phyloP scores from a whole-genome alignment of 2,329 filamentous ascomycete species.

The Ustulina deusta region DNA sequence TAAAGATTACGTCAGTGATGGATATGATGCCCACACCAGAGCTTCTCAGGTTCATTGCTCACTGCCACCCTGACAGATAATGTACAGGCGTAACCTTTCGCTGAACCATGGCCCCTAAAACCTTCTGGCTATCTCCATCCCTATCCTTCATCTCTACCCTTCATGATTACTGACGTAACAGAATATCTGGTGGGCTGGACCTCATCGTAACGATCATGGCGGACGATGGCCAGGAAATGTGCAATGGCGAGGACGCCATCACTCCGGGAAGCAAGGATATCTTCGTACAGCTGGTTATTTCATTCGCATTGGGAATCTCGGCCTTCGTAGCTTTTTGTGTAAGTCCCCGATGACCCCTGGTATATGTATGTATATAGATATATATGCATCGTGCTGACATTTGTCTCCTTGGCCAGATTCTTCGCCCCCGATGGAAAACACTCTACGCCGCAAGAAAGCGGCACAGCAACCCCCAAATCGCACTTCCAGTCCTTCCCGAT shows the following conservation, averaged over 20 bases:
- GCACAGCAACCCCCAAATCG: conserved; percentile 68
- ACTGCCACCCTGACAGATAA: conserved; percentile 3
- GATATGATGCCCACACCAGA: conserved; percentile 7
- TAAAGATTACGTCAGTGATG: conserved; percentile 30
- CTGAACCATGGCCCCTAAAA: conserved; percentile 31
- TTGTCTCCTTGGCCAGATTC: conserved; percentile 64
- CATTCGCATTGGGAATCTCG: conserved; percentile 73
- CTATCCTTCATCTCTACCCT: conserved; percentile 21
- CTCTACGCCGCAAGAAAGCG: conserved; percentile 91
- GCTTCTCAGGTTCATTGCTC: conserved; percentile 2
- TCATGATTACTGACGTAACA: conserved; percentile 11
- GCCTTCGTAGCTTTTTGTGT: conserved; percentile 84
- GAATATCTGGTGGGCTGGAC: conserved; percentile 23
- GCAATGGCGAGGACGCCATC: conserved; percentile 43
- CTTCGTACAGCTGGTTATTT: conserved; percentile 77
- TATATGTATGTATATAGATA: too few species aligned
- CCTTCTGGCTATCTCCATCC: not conserved
- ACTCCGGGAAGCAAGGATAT: conserved; percentile 60
- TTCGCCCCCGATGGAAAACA: conserved; percentile 90
- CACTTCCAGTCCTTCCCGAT: conserved; percentile 83
- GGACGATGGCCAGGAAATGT: conserved; percentile 36
- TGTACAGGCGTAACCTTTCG: not conserved
- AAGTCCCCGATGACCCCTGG: conserved; percentile 49
- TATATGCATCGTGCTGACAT: conserved; percentile 29
- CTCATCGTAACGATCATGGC: conserved; percentile 30